Evolutionary conservation across 495 filamentous ascomycete genomes (phyloP), one percentile per base, ranked within the genome.

Genomic region (Aspergillus cristatus): DNA sequence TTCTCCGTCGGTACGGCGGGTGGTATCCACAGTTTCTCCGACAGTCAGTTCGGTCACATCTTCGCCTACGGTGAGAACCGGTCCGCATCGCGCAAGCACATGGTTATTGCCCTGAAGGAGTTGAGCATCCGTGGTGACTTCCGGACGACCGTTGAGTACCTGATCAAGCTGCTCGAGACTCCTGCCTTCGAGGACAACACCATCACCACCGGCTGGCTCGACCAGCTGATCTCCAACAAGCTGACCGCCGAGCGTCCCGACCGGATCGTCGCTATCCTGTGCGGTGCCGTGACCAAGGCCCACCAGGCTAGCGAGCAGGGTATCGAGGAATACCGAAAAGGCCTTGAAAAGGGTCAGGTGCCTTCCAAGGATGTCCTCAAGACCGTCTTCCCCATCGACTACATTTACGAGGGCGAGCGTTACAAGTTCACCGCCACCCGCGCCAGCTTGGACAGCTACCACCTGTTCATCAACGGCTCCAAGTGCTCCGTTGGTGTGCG

Each of bases 101-200:
- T 99, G 91, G 87, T 99, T 50, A 86, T 99, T 34, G 91, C 91
- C 6, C 65, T 99, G 51, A 99, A 99, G 71, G 91, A 99, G 66
- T 64, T 99, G 53, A 97, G 89, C 66, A 99, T 99, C 69, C 93
- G 91, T 65, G 91, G 91, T 71, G 91, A 99, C 60, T 99, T 99
- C 74, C 73, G 90, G 50, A 97, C 90, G 30, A 99, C 91, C 6
- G 89, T 99, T 28, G 91, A 99, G 58, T 99, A 99, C 63, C 75
- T 99, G 32, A 97, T 99, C 62, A 99, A 99, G 70, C 78, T 99
- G 35, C 76, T 99, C 28, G 90, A 99, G 65, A 99, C 91, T 0
- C 89, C 94, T 25, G 91, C 91, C 30, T 99, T 99, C 63, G 90
- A 97, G 61, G 86, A 89, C 39, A 99, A 99, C 69, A 99, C 90